phyloP scores from a whole-genome alignment of 345 rosid genomes.

The Aquilaria malaccensis region DNA sequence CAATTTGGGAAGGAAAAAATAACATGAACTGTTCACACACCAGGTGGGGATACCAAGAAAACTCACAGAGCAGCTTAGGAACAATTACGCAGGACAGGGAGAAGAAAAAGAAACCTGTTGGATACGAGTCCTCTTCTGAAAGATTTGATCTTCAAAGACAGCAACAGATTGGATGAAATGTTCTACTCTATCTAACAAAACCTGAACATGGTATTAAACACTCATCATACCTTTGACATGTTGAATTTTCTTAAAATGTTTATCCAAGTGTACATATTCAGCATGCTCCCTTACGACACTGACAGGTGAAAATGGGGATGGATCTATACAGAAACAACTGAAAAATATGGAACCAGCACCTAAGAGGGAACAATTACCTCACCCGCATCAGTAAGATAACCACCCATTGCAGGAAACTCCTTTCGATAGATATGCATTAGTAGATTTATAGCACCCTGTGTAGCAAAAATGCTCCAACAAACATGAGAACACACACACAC shows the following conservation, averaged over 20 bases:
- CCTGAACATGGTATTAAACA: constrained; percentile 31
- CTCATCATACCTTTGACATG: no score
- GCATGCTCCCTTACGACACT: no score
- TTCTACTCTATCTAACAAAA: constrained; percentile 74
- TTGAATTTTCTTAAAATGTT: no score
- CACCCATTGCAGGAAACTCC: constrained; percentile 91
- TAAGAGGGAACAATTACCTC: constrained; percentile 51
- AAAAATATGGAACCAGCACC: no score
- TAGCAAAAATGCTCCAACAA: constrained; percentile 15
- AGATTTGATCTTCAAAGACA: constrained; percentile 83
- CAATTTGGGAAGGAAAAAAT: no score
- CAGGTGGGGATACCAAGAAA: neutral
- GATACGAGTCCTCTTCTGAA: constrained; percentile 91
- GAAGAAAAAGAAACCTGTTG: constrained; percentile 50
- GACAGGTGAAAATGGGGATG: no score
- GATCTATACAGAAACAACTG: no score
- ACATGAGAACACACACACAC: constrained; percentile 1
- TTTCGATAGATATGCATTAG: constrained; percentile 83
- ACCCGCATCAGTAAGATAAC: constrained; percentile 97
- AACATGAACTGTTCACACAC: no score
- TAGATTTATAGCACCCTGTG: constrained; percentile 94
- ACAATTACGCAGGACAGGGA: neutral
- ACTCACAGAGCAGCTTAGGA: neutral
- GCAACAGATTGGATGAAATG: constrained; percentile 84
- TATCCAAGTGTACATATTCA: no score